Conservation (phyloP, 352 stramenopile genomes). For the Globisporangium mamillatum region DNA sequence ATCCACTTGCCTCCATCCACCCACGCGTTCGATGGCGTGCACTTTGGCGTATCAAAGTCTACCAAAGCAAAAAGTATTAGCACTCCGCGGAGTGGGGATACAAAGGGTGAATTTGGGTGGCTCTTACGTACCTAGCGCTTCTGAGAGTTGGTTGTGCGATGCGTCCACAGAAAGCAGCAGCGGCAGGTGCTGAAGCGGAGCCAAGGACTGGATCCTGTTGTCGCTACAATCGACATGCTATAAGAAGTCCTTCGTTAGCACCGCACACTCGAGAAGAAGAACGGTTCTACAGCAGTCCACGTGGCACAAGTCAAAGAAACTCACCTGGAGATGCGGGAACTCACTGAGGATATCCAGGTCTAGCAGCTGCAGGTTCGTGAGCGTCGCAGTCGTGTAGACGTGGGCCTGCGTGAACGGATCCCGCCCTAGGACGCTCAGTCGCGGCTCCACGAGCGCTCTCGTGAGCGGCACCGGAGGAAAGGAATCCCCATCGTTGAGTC, state of each 20-base stretch:
- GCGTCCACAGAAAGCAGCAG: slow-evolving; percentile 59
- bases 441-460: slow-evolving; percentile 29
- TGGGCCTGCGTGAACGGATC: slow-evolving; percentile 64
- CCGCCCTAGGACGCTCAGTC: slow-evolving; percentile 49
- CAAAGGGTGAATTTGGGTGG: background rate
- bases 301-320: background rate
- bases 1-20: slow-evolving; percentile 55
- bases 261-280: background rate
- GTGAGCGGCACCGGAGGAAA: slow-evolving; percentile 23
- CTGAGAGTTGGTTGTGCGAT: slow-evolving; percentile 53
- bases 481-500: slow-evolving; percentile 15
- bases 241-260: background rate
- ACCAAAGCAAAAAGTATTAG: background rate
- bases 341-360: slow-evolving; percentile 42
- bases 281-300: background rate
- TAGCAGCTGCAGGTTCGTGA: slow-evolving; percentile 33
- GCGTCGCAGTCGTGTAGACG: slow-evolving; percentile 57
- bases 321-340: slow-evolving; percentile 65
- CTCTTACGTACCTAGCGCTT: slow-evolving; percentile 30
- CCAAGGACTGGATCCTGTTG: slow-evolving; percentile 50
- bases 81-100: background rate
- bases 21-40: slow-evolving; percentile 50
- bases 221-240: slow-evolving; percentile 56
- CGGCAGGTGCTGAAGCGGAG: slow-evolving; percentile 41
- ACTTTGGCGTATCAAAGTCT: slow-evolving; percentile 65